Evolutionary conservation across 2,329 filamentous ascomycete genomes (phyloP).

Genomic region (Trichothecium roseum): DNA sequence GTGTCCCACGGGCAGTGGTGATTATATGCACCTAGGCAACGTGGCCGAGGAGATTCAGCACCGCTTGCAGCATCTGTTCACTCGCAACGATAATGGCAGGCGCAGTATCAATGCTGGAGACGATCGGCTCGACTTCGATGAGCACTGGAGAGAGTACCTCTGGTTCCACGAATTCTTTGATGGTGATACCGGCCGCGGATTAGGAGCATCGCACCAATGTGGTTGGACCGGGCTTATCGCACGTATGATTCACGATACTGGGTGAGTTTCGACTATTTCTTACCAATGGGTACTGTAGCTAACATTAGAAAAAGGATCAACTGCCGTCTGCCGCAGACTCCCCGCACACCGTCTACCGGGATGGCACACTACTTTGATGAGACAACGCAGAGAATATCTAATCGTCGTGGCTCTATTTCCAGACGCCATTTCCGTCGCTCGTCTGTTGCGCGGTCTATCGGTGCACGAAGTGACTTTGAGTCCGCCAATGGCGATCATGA

Average conservation of each 20-base stretch:
- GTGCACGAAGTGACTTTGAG: slow-evolving; percentile 70
- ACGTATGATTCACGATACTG: slow-evolving; percentile 95
- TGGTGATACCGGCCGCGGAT: slow-evolving; percentile 76
- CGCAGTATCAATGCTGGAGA: slow-evolving; percentile 81
- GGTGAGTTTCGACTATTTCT: slow-evolving; percentile 45
- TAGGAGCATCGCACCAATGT: slow-evolving; percentile 89
- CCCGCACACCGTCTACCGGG: slow-evolving; percentile 71
- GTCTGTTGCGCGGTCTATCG: slow-evolving; percentile 75
- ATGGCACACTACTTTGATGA: slow-evolving; percentile 96
- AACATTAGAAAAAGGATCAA: slow-evolving; percentile 51
- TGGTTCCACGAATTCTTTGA: slow-evolving; percentile 99
- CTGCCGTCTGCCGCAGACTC: slow-evolving; percentile 86
- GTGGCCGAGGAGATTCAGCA: slow-evolving; percentile 94
- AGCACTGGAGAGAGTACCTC: slow-evolving; percentile 73
- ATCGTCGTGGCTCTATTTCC: slow-evolving; percentile 22
- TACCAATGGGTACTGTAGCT: slow-evolving; percentile 19
- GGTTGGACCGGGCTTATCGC: slow-evolving; percentile 95
- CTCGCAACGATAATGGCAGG: slow-evolving; percentile 71
- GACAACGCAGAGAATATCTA: slow-evolving; percentile 47
- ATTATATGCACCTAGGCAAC: slow-evolving; percentile 91
- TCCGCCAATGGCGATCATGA: slow-evolving; percentile 36
- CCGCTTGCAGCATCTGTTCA: slow-evolving; percentile 84
- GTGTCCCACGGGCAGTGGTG: slow-evolving; percentile 85
- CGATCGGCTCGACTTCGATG: slow-evolving; percentile 80
- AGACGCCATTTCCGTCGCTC: slow-evolving; percentile 59